These are phyloP conservation scores for Termitomyces sp. DNA, from an alignment of 768 basidiomycete genomes.

Conservation along the genomic window DNA sequence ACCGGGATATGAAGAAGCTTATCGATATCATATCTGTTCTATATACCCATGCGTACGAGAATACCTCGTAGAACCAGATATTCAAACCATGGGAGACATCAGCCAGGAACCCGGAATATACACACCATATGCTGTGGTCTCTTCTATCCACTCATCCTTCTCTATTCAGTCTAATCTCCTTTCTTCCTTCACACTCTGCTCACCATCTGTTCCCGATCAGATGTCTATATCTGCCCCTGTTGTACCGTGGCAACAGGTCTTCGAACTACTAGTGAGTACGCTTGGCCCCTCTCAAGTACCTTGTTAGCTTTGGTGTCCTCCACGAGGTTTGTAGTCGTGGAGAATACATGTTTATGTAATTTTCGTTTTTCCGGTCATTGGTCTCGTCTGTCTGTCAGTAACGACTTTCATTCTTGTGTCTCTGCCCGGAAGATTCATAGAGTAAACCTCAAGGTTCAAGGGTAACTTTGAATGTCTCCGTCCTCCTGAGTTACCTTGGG, in stretches of 20 bases:
- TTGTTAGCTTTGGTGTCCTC: constrained; percentile 24
- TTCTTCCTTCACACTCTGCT: too few species aligned
- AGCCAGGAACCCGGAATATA: neutral
- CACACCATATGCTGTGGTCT: neutral
- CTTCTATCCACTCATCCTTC: neutral
- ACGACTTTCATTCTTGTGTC: constrained; percentile 15
- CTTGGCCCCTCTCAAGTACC: constrained; percentile 30
- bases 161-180: neutral
- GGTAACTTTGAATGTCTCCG: constrained; percentile 20
- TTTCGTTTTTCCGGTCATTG: constrained; percentile 20
- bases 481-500: constrained; percentile 23
- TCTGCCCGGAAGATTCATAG: constrained; percentile 19
- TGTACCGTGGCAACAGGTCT: constrained; percentile 62
- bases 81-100: neutral
- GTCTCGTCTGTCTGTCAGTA: constrained; percentile 20
- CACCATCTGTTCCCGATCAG: constrained; percentile 28
- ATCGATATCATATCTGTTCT: too few species aligned
- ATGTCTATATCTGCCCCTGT: constrained; percentile 50
- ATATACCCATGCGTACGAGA: neutral
- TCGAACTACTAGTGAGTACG: constrained; percentile 76
- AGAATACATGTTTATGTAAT: constrained; percentile 31
- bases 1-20: neutral
- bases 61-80: neutral
- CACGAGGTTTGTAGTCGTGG: constrained; percentile 30
- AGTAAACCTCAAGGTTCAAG: constrained; percentile 19